Percentiles rank a stretch among this genome's conserved stretches.
phyloP scores from a whole-genome alignment of 306 rosid species.

The Senna tora region DNA sequence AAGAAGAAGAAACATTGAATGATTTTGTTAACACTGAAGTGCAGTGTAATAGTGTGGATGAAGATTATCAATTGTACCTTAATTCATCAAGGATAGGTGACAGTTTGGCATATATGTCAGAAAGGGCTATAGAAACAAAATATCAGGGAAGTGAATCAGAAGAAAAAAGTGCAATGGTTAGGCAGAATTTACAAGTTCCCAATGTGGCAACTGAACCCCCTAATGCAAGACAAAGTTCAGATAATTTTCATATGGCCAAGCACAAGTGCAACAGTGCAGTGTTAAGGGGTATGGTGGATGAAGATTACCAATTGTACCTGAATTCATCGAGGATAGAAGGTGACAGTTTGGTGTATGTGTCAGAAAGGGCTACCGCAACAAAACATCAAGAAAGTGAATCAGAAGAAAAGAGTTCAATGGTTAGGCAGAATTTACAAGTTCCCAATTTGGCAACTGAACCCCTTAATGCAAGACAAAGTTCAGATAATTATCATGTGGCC shows the following conservation, averaged over 20 bases:
- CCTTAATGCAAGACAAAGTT: not conserved
- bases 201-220: conserved; percentile 18
- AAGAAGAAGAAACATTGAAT: conserved; percentile 9
- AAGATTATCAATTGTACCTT: conserved; percentile 36
- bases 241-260: not conserved
- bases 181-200: conserved; percentile 22
- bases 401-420: conserved; percentile 5
- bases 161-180: not conserved
- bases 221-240: not conserved
- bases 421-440: conserved; percentile 20
- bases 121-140: not conserved
- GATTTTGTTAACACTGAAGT: conserved; percentile 17
- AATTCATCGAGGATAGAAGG: conserved; percentile 16
- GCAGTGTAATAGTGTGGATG: conserved; percentile 35
- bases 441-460: conserved; percentile 5
- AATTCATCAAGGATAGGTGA: conserved; percentile 21
- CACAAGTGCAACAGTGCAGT: not conserved
- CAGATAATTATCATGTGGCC: not conserved
- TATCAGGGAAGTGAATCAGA: not conserved
- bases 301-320: conserved; percentile 36
- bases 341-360: conserved; percentile 6
- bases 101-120: not conserved
- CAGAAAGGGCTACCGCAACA: not conserved
- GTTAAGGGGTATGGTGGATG: conserved; percentile 36
- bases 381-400: not conserved